These are phyloP conservation scores for Talaromyces pinophilus DNA, from an alignment of 2,329 filamentous ascomycete species.

Conservation along the genomic window DNA sequence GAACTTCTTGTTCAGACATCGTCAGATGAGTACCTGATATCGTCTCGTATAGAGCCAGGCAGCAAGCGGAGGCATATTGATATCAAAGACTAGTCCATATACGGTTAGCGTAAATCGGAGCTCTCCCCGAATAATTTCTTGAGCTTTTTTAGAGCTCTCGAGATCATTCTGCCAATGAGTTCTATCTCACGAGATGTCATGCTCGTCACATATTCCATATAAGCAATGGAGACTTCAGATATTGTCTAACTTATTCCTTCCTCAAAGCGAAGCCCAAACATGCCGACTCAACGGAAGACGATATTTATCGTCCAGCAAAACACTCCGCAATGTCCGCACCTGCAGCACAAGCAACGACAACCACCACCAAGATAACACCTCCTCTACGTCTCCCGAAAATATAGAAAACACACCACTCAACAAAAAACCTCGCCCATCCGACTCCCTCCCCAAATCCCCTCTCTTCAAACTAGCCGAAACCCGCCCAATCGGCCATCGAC, in stretches of 20 bases:
- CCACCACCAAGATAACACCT: neutral
- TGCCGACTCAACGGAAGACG: neutral
- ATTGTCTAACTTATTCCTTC: slow-evolving; percentile 4
- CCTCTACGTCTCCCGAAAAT: neutral
- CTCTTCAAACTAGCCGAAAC: slow-evolving; percentile 29
- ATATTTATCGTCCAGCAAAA: neutral
- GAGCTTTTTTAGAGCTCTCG: neutral
- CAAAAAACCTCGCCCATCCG: slow-evolving; percentile 30
- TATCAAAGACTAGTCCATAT: neutral
- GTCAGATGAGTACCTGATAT: neutral
- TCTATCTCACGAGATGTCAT: slow-evolving; percentile 9
- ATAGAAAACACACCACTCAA: neutral
- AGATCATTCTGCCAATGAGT: neutral
- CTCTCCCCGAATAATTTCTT: slow-evolving; percentile 4
- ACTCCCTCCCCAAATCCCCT: slow-evolving; percentile 41
- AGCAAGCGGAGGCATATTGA: neutral
- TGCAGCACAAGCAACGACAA: neutral
- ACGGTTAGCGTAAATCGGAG: neutral
- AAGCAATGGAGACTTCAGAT: slow-evolving; percentile 10
- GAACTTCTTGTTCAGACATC: neutral
- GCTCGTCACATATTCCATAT: slow-evolving; percentile 16
- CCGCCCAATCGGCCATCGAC: slow-evolving; percentile 22
- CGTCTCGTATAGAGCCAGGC: neutral
- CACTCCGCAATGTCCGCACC: neutral
- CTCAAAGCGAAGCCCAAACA: neutral